Evolutionary conservation across 2,329 filamentous ascomycete species (phyloP).

Genomic region (Sarocladium strictum): DNA sequence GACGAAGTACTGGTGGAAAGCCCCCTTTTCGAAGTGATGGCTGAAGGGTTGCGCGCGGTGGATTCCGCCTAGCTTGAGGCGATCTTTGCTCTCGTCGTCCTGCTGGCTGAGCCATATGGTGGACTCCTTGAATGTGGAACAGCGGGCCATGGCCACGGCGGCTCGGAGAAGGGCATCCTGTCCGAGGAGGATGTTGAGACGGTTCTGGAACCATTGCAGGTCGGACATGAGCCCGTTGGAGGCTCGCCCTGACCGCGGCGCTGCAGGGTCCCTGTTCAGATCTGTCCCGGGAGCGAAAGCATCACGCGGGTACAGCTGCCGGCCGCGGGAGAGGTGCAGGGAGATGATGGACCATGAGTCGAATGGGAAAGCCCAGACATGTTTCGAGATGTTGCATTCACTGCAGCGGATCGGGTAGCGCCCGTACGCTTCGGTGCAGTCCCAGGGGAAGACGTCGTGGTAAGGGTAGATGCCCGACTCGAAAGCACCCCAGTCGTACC

Average conservation of each 20-base stretch:
- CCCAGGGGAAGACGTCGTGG: constrained; percentile 39
- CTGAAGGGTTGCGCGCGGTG: constrained; percentile 36
- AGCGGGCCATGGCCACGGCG: constrained; percentile 29
- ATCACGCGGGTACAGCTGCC: constrained; percentile 24
- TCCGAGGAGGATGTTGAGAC: constrained; percentile 27
- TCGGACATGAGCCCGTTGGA: constrained; percentile 15
- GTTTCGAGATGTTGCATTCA: constrained; percentile 35
- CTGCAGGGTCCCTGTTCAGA: constrained; percentile 1
- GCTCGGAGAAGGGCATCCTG: constrained; percentile 23
- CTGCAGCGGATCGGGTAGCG: constrained; percentile 28
- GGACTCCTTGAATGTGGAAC: constrained; percentile 19
- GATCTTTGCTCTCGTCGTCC: constrained; percentile 17
- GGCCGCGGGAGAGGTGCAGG: constrained; percentile 30
- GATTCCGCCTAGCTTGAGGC: constrained; percentile 35
- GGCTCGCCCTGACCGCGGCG: neutral
- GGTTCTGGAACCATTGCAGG: constrained; percentile 28
- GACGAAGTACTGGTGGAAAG: constrained; percentile 22
- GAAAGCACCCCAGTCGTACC: constrained; percentile 39
- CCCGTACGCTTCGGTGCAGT: constrained; percentile 38
- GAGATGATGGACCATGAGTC: constrained; percentile 36
- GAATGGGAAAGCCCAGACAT: constrained; percentile 38
- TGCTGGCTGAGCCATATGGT: constrained; percentile 28
- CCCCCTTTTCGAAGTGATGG: constrained; percentile 29
- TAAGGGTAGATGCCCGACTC: constrained; percentile 30
- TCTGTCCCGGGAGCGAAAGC: neutral